These are phyloP conservation scores for Talaromyces rugulosus DNA, from an alignment of 2,329 filamentous ascomycete genomes.

Conservation along the genomic window DNA sequence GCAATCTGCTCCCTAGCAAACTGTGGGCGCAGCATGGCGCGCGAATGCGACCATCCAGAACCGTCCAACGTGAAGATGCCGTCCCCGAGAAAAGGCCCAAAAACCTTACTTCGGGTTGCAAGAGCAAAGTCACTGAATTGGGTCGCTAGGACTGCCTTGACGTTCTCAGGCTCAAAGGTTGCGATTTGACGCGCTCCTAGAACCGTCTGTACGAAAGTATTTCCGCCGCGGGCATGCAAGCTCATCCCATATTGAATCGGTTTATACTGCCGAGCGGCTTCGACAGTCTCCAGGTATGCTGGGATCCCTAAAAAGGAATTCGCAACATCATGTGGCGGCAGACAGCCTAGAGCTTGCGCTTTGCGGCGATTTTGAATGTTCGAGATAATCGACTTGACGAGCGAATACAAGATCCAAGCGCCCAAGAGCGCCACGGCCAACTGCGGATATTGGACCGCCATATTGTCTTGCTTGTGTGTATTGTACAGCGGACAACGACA, in stretches of 20 bases:
- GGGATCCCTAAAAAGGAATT: neutral
- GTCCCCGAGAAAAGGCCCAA: slow-evolving; percentile 38
- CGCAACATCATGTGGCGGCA: neutral
- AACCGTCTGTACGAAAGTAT: slow-evolving; percentile 2
- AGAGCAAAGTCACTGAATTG: slow-evolving; percentile 82
- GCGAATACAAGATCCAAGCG: neutral
- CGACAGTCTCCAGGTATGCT: neutral
- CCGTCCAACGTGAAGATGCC: slow-evolving; percentile 68
- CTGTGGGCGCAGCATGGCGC: slow-evolving; percentile 77
- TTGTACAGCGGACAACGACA: neutral
- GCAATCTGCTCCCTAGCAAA: slow-evolving; percentile 76
- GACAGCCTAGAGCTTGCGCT: slow-evolving; percentile 7
- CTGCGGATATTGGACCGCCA: slow-evolving; percentile 5
- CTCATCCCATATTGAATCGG: neutral
- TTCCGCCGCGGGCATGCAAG: neutral
- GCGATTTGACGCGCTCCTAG: slow-evolving; percentile 4
- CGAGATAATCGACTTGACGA: neutral
- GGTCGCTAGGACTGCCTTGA: slow-evolving; percentile 79
- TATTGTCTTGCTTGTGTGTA: neutral
- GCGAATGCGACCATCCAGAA: slow-evolving; percentile 69
- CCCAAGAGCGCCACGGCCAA: slow-evolving; percentile 2
- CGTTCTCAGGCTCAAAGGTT: slow-evolving; percentile 53
- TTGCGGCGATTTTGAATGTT: slow-evolving; percentile 1
- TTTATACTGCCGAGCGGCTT: neutral
- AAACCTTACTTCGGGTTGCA: slow-evolving; percentile 69